Conservation (phyloP, 805 yeast genomes). For the Ogataea nakhonphanomensis region DNA sequence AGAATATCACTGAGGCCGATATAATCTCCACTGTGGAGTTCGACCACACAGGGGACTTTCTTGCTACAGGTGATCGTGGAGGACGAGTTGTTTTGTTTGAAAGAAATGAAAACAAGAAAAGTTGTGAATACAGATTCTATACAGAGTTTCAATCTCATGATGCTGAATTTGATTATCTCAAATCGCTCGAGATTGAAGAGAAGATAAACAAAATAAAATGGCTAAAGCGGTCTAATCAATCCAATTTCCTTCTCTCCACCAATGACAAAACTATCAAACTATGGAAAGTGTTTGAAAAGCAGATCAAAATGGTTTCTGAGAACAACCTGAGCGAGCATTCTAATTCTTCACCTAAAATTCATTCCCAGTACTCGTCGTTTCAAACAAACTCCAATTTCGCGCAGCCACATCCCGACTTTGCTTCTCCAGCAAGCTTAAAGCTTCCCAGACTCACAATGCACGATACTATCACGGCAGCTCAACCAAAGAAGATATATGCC, state of each 20-base stretch:
- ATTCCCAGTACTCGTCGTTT: constrained; percentile 27
- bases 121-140: constrained; percentile 90
- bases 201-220: constrained; percentile 97
- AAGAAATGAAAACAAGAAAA: constrained; percentile 70
- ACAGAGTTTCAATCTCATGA: constrained; percentile 98
- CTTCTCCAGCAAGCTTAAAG: constrained; percentile 45
- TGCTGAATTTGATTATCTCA: constrained; percentile 95
- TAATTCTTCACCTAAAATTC: constrained; percentile 13
- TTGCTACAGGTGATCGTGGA: constrained; percentile 98
- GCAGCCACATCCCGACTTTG: constrained; percentile 15
- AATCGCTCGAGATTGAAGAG: constrained; percentile 95
- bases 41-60: constrained; percentile 88
- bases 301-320: constrained; percentile 86
- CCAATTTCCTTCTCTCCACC: constrained; percentile 87
- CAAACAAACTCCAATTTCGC: constrained; percentile 25
- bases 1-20: constrained; percentile 93
- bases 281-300: constrained; percentile 94
- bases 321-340: constrained; percentile 64
- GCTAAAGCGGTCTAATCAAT: constrained; percentile 83
- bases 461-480: constrained; percentile 92
- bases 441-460: constrained; percentile 90
- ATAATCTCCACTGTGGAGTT: constrained; percentile 96
- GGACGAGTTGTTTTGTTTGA: constrained; percentile 97
- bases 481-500: constrained; percentile 85
- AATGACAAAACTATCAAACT: constrained; percentile 98